Evolutionary conservation across 176 grass and related monocot genomes (phyloP).

Genomic region (Avena sativa): DNA sequence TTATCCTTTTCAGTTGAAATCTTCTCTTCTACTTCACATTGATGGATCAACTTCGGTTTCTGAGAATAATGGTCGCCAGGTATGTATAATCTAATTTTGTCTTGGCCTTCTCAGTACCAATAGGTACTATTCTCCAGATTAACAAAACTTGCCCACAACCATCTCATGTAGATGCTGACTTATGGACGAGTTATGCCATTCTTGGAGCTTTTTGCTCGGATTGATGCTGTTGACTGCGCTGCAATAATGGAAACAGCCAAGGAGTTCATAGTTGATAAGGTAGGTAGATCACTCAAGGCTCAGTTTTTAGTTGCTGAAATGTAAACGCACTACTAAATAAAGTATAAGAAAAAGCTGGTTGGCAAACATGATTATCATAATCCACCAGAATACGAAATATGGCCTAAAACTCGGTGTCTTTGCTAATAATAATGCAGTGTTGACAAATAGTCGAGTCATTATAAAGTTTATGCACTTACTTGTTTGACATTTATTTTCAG

Average conservation of each 20-base stretch:
- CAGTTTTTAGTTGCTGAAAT: background rate
- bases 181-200: conserved; percentile 87
- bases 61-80: conserved; percentile 98
- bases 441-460: background rate
- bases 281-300: conserved; percentile 54
- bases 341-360: background rate
- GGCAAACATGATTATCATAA: background rate
- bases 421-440: background rate
- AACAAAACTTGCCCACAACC: conserved; percentile 34
- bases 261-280: conserved; percentile 85
- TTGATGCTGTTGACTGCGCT: conserved; percentile 88
- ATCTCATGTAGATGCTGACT: conserved; percentile 80
- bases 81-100: conserved; percentile 40
- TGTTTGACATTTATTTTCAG: conserved; percentile 50
- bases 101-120: background rate
- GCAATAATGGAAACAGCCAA: conserved; percentile 86
- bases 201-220: conserved; percentile 87
- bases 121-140: background rate
- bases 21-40: conserved; percentile 79
- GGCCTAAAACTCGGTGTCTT: background rate
- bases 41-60: conserved; percentile 91
- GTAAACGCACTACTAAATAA: background rate
- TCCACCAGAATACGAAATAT: background rate
- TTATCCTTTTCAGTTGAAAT: conserved; percentile 81
- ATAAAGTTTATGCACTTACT: conserved; percentile 2